Evolutionary conservation across 495 filamentous ascomycete species (phyloP).

Genomic region (Cercophora samala): DNA sequence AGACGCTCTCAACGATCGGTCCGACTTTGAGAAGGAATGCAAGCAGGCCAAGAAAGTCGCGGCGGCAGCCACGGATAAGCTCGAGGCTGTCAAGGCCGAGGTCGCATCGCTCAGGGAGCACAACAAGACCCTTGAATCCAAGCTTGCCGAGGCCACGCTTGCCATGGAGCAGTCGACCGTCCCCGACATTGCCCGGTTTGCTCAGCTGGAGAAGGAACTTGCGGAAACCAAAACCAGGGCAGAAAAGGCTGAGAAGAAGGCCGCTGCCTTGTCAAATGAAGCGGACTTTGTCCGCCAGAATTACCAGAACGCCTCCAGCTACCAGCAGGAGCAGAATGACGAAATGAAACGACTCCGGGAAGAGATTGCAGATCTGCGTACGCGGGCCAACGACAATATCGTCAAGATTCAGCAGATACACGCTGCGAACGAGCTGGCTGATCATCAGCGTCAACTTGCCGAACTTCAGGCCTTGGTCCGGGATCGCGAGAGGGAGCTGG

Average conservation of each 20-base stretch:
- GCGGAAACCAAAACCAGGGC: slow-evolving; percentile 29
- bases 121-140: slow-evolving; percentile 44
- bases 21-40: slow-evolving; percentile 35
- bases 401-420: slow-evolving; percentile 52
- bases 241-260: slow-evolving; percentile 45
- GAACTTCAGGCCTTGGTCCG: slow-evolving; percentile 55
- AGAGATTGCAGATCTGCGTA: slow-evolving; percentile 48
- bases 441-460: slow-evolving; percentile 36
- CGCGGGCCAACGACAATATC: slow-evolving; percentile 51
- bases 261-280: slow-evolving; percentile 39
- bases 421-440: slow-evolving; percentile 34
- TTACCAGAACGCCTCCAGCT: slow-evolving; percentile 62
- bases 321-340: slow-evolving; percentile 46
- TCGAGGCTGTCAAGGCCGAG: slow-evolving; percentile 44
- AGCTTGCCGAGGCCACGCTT: slow-evolving; percentile 49
- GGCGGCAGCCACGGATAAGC: slow-evolving; percentile 18
- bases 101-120: slow-evolving; percentile 49
- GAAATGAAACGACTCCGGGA: slow-evolving; percentile 51
- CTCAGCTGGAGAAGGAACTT: slow-evolving; percentile 38
- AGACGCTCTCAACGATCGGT: slow-evolving; percentile 39
- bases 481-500: slow-evolving; percentile 60
- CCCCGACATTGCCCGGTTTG: slow-evolving; percentile 50
- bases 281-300: slow-evolving; percentile 58
- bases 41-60: slow-evolving; percentile 29
- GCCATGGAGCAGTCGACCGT: slow-evolving; percentile 46